Conservation (phyloP, 192 early-diverging fungal genomes). For the Gryganskiella cystojenkinii region DNA sequence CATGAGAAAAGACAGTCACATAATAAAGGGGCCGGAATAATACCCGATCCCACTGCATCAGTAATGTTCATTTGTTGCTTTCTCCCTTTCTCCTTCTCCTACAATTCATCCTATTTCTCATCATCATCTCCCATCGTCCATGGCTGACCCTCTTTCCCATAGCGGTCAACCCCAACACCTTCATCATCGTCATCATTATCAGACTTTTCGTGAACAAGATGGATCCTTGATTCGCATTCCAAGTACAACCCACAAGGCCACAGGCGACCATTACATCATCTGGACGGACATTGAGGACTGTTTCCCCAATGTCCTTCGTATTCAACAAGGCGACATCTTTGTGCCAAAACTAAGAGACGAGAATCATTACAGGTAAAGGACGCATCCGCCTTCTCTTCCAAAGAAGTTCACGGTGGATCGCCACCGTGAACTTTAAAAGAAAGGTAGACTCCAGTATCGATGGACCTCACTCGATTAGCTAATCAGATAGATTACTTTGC, state of each 20-base stretch:
- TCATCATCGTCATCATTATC: no score
- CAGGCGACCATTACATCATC: constrained; percentile 15
- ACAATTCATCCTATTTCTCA: no score
- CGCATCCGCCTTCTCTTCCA: background rate
- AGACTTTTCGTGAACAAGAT: constrained; percentile 24
- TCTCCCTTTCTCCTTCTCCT: no score
- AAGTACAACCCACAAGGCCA: background rate
- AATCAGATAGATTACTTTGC: background rate
- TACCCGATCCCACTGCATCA: no score
- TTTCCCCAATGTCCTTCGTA: constrained; percentile 23
- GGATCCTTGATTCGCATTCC: constrained; percentile 3
- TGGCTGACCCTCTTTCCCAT: no score
- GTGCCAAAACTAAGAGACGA: constrained; percentile 25
- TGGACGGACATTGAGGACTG: constrained; percentile 43
- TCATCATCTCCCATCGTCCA: no score
- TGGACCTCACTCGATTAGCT: background rate
- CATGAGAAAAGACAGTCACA: no score
- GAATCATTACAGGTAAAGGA: constrained; percentile 22
- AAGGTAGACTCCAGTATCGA: no score
- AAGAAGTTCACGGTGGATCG: no score
- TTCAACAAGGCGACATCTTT: constrained; percentile 20
- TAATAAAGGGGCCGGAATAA: no score
- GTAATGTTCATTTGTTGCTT: no score
- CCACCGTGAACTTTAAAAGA: background rate
- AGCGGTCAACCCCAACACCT: no score